These are phyloP conservation scores for Cornus florida DNA, from an alignment of 148 eudicot species.

Conservation along the genomic window DNA sequence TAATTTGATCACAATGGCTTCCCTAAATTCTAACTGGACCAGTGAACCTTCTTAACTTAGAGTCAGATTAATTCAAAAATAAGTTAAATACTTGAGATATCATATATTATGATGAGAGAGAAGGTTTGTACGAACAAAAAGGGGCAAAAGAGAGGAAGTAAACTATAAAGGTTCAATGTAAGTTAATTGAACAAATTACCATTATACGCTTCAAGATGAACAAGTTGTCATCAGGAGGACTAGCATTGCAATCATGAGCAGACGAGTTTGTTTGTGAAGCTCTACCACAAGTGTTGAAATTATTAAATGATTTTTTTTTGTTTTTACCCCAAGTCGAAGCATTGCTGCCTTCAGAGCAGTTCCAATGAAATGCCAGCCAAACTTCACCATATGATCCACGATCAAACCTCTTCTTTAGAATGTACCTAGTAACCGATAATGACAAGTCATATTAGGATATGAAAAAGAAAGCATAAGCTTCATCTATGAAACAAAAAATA, in stretches of 20 bases:
- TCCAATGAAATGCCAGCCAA: conserved; percentile 98
- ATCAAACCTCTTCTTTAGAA: conserved; percentile 75
- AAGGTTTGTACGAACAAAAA: neutral
- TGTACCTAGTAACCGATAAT: conserved; percentile 51
- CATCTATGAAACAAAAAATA: neutral
- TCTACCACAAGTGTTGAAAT: conserved; percentile 27
- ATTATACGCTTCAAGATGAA: conserved; percentile 93
- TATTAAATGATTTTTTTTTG: conserved; percentile 31
- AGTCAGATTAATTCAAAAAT: no score
- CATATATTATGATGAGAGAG: neutral
- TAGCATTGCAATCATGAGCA: conserved; percentile 38
- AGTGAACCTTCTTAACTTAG: neutral
- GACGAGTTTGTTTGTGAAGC: conserved; percentile 29
- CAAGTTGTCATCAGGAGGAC: conserved; percentile 40
- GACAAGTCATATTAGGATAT: neutral
- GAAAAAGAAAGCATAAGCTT: neutral
- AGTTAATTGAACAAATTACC: conserved; percentile 43
- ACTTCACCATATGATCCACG: conserved; percentile 99
- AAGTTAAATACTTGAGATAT: neutral
- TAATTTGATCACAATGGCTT: neutral
- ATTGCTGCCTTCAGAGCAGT: conserved; percentile 52
- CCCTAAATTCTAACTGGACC: neutral
- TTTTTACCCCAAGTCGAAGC: conserved; percentile 37
- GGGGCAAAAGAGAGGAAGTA: neutral
- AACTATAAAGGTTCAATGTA: neutral